phyloP scores from a whole-genome alignment of 768 basidiomycete genomes.

The Daedaleopsis sinensis region DNA sequence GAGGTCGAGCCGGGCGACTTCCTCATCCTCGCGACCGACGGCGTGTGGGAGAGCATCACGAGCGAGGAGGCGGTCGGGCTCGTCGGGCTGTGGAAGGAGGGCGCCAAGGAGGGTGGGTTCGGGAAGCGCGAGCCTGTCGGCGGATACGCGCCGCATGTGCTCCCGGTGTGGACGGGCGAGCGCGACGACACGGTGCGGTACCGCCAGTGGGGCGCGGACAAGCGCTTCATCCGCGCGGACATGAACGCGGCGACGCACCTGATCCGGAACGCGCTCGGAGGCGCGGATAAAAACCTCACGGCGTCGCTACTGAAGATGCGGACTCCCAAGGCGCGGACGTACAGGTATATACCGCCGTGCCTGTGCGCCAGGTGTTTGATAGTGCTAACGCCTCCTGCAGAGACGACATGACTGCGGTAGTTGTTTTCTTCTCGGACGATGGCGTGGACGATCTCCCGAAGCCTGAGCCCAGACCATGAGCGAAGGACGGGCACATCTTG shows the following conservation, averaged over 20 bases:
- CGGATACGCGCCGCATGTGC: constrained; percentile 21
- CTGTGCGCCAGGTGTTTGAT: background rate
- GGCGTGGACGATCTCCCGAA: background rate
- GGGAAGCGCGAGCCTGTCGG: constrained; percentile 1
- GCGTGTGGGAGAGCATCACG: constrained; percentile 56
- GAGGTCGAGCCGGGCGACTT: constrained; percentile 51
- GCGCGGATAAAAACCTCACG: constrained; percentile 46
- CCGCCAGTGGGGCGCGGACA: constrained; percentile 39
- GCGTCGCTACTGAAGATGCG: constrained; percentile 43
- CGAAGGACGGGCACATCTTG: background rate
- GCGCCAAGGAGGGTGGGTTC: constrained; percentile 16
- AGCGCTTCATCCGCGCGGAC: constrained; percentile 45
- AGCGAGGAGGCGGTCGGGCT: constrained; percentile 59
- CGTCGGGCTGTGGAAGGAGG: constrained; percentile 50
- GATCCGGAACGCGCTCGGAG: constrained; percentile 56
- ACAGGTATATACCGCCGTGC: constrained; percentile 35
- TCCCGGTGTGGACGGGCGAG: constrained; percentile 35
- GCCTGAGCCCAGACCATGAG: no score
- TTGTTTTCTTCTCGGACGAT: constrained; percentile 28
- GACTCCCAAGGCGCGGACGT: constrained; percentile 40
- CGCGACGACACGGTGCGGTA: constrained; percentile 41
- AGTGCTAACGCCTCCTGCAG: constrained; percentile 16
- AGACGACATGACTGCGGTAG: constrained; percentile 38
- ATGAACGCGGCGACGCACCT: constrained; percentile 54
- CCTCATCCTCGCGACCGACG: constrained; percentile 54